These are phyloP conservation scores for Cladosporium sp. DNA, from an alignment of 2,329 filamentous ascomycete genomes.

Conservation along the genomic window DNA sequence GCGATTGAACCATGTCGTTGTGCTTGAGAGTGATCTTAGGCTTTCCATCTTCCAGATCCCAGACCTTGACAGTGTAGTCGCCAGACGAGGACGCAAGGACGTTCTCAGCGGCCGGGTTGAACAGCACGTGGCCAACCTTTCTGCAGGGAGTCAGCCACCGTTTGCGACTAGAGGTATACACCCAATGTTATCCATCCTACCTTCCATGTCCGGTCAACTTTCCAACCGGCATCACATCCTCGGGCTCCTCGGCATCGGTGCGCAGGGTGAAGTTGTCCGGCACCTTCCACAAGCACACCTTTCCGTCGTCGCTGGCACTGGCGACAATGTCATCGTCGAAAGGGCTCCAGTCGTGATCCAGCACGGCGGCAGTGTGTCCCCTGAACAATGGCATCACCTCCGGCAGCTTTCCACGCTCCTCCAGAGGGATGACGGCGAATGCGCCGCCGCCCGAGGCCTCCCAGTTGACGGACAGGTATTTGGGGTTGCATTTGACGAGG, in stretches of 20 bases:
- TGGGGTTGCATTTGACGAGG: slow-evolving; percentile 93
- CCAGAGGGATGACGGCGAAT: slow-evolving; percentile 90
- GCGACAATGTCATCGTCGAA: slow-evolving; percentile 93
- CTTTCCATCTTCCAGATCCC: slow-evolving; percentile 82
- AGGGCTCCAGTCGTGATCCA: slow-evolving; percentile 98
- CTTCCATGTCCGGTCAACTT: slow-evolving; percentile 85
- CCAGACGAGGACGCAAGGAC: slow-evolving; percentile 93
- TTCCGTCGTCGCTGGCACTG: slow-evolving; percentile 93
- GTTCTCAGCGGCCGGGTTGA: slow-evolving; percentile 94
- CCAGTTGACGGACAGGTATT: slow-evolving; percentile 98
- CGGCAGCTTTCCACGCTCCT: slow-evolving; percentile 84
- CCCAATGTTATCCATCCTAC: slow-evolving; percentile 42
- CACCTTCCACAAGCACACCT: slow-evolving; percentile 95
- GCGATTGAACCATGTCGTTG: slow-evolving; percentile 86
- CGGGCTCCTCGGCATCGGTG: slow-evolving; percentile 39
- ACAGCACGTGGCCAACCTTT: slow-evolving; percentile 96
- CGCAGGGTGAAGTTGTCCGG: slow-evolving; percentile 81
- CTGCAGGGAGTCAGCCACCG: slow-evolving; percentile 45
- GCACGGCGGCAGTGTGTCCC: slow-evolving; percentile 89
- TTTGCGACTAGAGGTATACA: neutral
- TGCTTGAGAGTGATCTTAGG: slow-evolving; percentile 74
- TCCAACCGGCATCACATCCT: slow-evolving; percentile 43
- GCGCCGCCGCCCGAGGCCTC: slow-evolving; percentile 92
- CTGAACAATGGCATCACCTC: slow-evolving; percentile 93
- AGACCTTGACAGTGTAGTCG: slow-evolving; percentile 91